Evolutionary conservation across 176 grass and related monocot species (phyloP).

Genomic region (Aegilops speltoides): DNA sequence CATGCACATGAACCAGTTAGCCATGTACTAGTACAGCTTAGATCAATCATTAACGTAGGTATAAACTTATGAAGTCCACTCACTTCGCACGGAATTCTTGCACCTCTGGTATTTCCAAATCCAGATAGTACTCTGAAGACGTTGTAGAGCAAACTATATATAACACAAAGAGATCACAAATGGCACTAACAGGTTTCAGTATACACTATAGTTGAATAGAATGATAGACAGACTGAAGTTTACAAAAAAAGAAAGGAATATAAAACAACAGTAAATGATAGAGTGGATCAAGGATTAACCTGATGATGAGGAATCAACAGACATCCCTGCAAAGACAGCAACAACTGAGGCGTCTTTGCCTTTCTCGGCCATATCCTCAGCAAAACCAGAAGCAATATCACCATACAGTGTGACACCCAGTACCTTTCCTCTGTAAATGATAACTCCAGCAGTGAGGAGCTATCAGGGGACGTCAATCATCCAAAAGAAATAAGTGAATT

Average conservation of each 20-base stretch:
- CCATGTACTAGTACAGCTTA: neutral
- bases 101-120: neutral
- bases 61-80: neutral
- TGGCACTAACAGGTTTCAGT: neutral
- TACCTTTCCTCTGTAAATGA: neutral
- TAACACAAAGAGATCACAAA: neutral
- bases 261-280: neutral
- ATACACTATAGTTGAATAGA: neutral
- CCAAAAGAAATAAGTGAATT: neutral
- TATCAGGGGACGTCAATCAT: neutral
- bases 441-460: neutral
- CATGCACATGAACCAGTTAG: neutral
- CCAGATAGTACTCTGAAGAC: neutral
- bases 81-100: neutral
- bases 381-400: neutral
- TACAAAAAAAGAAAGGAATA: neutral
- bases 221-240: neutral
- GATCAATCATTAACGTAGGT: neutral
- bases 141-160: constrained; percentile 20
- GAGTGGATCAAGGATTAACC: neutral
- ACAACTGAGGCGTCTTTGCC: constrained; percentile 4
- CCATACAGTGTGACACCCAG: neutral
- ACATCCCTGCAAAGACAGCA: constrained; percentile 7
- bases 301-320: neutral
- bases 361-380: neutral